Evolutionary conservation across 495 filamentous ascomycete genomes (phyloP), one percentile per base, ranked within the genome.

Genomic region (Cercophora newfieldiana): DNA sequence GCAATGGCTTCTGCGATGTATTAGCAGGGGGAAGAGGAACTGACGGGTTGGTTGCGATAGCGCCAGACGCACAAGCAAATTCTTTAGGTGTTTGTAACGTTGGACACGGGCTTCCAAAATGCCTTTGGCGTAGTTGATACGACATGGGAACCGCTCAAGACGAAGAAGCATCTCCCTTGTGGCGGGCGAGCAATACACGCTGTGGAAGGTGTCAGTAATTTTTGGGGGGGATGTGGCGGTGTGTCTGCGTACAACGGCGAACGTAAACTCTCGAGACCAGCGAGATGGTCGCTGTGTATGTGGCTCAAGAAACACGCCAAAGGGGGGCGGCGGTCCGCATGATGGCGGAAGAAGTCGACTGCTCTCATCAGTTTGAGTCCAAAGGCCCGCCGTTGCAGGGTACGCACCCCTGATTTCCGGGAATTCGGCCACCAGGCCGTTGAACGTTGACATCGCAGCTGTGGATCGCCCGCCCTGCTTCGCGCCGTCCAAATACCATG

Each of bases 301-400:
- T 98, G 94, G 72, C 90, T 94, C 47, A 98, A 82, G 72, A 98
- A 97, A 73, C 91, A 97, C 18, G 91, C 93, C 50, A 96, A 73
- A 1, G 94, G 91, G 29, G 90, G 82, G 28, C 76, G 81, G 19
- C 75, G 76, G 0, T 80, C 82, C 21, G 79, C 82, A 22, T 79
- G 78, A 19, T 79, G 79, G 18, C 93, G 87, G 72, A 97, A 98
- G 78, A 90, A 93, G 75, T 98, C 94, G 64, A 97, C 89, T 90
- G 56, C 62, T 47, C 59, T 68, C n/a, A 65, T 61, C 30, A 28
- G 59, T 19, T 21, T 22, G 54, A 1, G 18, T 14, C 4, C 7
- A 56, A 29, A 59, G 30, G 53, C 24, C 67, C 8, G 19, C 25
- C 58, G 26, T 31, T 25, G 7, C 54, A 25, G 0, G 49, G 31